Conservation (phyloP, 768 basidiomycete genomes). For the Boletus reticuloceps region DNA sequence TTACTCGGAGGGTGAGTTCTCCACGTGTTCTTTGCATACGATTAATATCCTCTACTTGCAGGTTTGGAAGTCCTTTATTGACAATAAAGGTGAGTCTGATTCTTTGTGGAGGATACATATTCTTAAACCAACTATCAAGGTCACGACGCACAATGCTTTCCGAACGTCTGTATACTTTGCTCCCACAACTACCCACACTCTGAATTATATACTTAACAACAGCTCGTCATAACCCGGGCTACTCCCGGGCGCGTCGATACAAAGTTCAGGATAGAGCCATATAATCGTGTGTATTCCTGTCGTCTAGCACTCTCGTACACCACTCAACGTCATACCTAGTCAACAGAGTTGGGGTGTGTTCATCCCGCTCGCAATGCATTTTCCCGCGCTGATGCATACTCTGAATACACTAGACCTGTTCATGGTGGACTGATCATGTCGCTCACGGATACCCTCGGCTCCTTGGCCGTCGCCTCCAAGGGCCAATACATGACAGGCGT, state of each 20-base stretch:
- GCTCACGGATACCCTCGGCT: conserved; percentile 81
- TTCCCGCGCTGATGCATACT: not conserved
- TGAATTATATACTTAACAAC: not conserved
- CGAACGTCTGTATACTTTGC: conserved; percentile 50
- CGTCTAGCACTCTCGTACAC: not conserved
- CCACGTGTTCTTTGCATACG: too few species aligned
- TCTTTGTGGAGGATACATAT: not conserved
- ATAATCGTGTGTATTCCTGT: conserved; percentile 53
- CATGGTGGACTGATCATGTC: conserved; percentile 83
- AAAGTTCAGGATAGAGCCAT: conserved; percentile 69
- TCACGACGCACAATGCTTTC: conserved; percentile 78
- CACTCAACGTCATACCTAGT: conserved; percentile 40
- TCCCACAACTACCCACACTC: not conserved
- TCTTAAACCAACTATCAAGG: conserved; percentile 41
- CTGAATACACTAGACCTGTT: conserved; percentile 56
- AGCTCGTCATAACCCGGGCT: conserved; percentile 66
- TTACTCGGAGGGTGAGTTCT: conserved; percentile 55
- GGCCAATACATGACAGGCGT: conserved; percentile 89
- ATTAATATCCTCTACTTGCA: conserved; percentile 1
- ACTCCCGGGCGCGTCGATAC: conserved; percentile 70
- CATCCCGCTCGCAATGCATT: not conserved
- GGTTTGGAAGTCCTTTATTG: conserved; percentile 83
- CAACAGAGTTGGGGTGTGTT: conserved; percentile 75
- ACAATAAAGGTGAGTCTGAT: conserved; percentile 58
- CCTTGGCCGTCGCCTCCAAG: conserved; percentile 76